Evolutionary conservation across 208 protist genomes (phyloP).

Genomic region (Naegleria lovaniensis): DNA sequence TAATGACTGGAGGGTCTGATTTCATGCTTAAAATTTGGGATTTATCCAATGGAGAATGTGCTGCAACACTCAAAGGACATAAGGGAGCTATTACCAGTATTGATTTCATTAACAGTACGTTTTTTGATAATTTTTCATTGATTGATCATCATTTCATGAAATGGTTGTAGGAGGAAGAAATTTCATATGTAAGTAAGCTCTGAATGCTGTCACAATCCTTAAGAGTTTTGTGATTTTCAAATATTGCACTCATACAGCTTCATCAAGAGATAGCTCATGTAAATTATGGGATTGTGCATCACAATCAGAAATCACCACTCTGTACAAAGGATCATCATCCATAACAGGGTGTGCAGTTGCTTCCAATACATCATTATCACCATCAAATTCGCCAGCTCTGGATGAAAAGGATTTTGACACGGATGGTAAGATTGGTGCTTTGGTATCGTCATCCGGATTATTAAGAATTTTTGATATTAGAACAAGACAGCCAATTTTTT

Average conservation of each 20-base stretch:
- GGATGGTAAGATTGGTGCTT: neutral
- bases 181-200: slow-evolving; percentile 1
- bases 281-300: slow-evolving; percentile 15
- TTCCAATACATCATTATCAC: neutral
- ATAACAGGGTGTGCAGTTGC: too few species aligned
- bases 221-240: too few species aligned
- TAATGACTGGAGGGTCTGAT: neutral
- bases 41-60: slow-evolving; percentile 4
- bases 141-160: too few species aligned
- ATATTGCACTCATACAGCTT: neutral
- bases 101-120: neutral
- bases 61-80: neutral
- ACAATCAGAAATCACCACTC: slow-evolving; percentile 6
- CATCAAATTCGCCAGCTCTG: neutral
- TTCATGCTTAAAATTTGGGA: slow-evolving; percentile 14
- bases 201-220: neutral
- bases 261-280: slow-evolving; percentile 18
- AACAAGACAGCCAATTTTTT: neutral
- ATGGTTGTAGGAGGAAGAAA: slow-evolving; percentile 1
- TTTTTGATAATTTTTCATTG: too few species aligned
- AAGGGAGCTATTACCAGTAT: neutral
- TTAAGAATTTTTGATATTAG: neutral
- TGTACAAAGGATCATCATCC: neutral
- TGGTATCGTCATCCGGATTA: neutral
- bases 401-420: slow-evolving; percentile 15